A percentile compares a stretch with the other conserved stretches of the same genome.
Evolutionary conservation across 305 asterid species (phyloP).

Genomic region (Withania somnifera): DNA sequence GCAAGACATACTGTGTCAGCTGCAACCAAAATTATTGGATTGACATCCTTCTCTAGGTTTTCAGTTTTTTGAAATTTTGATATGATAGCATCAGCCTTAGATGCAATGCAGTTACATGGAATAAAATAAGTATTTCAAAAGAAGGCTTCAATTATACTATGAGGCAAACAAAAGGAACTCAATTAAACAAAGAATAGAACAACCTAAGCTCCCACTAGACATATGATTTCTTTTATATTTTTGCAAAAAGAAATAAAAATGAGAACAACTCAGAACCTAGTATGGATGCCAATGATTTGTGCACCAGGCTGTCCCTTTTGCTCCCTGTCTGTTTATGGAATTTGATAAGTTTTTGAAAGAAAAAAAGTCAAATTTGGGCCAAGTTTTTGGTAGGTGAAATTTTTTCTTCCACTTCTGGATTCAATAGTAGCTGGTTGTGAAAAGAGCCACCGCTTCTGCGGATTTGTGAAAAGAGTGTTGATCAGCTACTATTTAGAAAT

Average conservation of each 20-base stretch:
- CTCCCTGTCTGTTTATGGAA: neutral
- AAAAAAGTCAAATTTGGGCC: neutral
- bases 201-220: neutral
- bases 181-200: neutral
- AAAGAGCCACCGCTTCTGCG: too few species aligned
- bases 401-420: neutral
- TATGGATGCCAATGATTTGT: neutral
- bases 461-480: too few species aligned
- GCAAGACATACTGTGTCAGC: slow-evolving; percentile 76
- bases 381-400: neutral
- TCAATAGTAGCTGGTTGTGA: too few species aligned
- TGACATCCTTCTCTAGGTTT: slow-evolving; percentile 39
- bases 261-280: neutral
- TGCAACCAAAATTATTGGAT: slow-evolving; percentile 48
- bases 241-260: neutral
- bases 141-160: neutral
- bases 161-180: neutral
- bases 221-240: neutral
- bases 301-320: neutral
- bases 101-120: slow-evolving; percentile 17
- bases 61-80: slow-evolving; percentile 34
- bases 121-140: neutral
- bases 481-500: too few species aligned
- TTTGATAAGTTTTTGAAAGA: neutral
- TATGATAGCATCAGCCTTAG: slow-evolving; percentile 74